Evolutionary conservation across 768 basidiomycete species (phyloP), one percentile per base, ranked within the genome.

Genomic region (Leccinellum luteum): DNA sequence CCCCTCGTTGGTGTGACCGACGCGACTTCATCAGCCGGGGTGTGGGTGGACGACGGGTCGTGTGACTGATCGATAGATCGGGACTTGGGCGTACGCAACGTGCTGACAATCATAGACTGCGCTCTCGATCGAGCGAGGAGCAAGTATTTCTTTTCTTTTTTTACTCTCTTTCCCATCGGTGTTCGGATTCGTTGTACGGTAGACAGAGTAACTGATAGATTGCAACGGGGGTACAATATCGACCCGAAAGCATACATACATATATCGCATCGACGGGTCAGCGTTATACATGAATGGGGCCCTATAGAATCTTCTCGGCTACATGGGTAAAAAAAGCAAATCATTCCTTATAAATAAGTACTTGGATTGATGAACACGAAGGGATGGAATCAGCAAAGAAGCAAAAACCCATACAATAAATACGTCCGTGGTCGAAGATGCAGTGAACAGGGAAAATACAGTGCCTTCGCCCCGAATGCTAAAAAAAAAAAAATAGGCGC

Each of bases 21-120:
- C 54, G 8, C 25, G 30, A 6, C 21, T 5, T 44, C 44, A 61
- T 44, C 44, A 61, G 61, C 69, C 0, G 73, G 60, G 4, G 74
- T 69, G 13, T 78, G 76, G 78, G 58, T 58, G 4, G 62, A 75
- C 35, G 64, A 73, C 2, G 78, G 78, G 3, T 53, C 56, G 3
- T 78, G 76, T 21, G 48, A 66, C 15, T 69, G 57, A 64, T 38
- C 43, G 23, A 9, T 13, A 8, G 0, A n/a, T 4, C 35, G 13
- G 17, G 2, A 7, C 3, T 17, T 6, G 30, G 21, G 13, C 6
- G 17, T n/a, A 31, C 6, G 27, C 21, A 27, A 32, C 10, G 19
- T 21, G 31, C n/a, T 31, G 9, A 19, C 0, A 19, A 28, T 14
- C 13, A 25, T 25, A 30, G 25, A 17, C 28, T 10, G 28, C 6